A percentile compares a stretch with the other conserved stretches of the same genome.
Evolutionary conservation across 2,329 filamentous ascomycete species (phyloP).

Genomic region (Hypoxylon sp.): DNA sequence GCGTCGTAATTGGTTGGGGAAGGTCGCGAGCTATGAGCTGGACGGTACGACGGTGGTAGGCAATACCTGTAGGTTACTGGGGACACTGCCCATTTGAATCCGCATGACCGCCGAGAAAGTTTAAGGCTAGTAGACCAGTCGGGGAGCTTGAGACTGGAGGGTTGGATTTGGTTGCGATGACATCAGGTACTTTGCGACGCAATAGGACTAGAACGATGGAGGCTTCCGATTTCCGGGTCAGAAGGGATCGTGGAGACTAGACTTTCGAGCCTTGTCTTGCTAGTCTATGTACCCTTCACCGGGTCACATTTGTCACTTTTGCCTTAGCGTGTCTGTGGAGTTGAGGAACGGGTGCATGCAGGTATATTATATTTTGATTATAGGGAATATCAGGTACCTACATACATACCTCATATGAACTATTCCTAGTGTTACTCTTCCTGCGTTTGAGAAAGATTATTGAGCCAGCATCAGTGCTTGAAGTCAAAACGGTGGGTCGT

Average conservation of each 20-base stretch:
- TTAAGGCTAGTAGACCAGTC: constrained; percentile 22
- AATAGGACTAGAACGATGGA: constrained; percentile 28
- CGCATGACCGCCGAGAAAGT: constrained; percentile 25
- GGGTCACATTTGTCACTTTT: background rate
- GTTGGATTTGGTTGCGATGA: constrained; percentile 30
- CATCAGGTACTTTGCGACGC: constrained; percentile 37
- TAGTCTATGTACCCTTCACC: background rate
- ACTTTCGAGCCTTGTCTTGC: constrained; percentile 1
- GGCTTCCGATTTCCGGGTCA: constrained; percentile 28
- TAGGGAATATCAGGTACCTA: too few species aligned
- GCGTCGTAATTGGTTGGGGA: constrained; percentile 39
- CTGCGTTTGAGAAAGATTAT: too few species aligned
- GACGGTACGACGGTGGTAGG: constrained; percentile 23
- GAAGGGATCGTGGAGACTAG: constrained; percentile 17
- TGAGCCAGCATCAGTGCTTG: too few species aligned
- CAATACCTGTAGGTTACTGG: constrained; percentile 27
- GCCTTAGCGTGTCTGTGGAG: background rate
- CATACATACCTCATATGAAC: too few species aligned
- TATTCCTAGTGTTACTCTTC: too few species aligned
- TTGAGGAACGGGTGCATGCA: background rate
- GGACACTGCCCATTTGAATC: constrained; percentile 17
- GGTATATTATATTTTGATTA: background rate
- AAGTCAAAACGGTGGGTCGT: too few species aligned
- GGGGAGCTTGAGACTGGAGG: constrained; percentile 21
- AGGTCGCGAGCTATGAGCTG: constrained; percentile 28